A percentile compares a stretch with the other conserved stretches of the same genome.
Evolutionary conservation across 305 asterid species (phyloP).

Genomic region (Solanum hybrid): DNA sequence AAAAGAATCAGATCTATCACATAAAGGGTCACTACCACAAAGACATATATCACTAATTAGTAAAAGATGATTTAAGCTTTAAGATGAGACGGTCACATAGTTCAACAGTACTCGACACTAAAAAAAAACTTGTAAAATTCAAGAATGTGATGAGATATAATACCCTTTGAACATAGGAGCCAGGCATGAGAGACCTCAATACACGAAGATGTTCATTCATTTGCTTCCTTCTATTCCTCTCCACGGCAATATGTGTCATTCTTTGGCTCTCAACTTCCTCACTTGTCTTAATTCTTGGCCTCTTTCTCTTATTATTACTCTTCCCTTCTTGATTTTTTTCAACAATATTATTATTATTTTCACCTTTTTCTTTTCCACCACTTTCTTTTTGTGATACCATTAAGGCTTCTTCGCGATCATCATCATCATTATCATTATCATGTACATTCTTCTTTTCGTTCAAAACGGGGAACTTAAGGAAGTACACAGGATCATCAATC

Average conservation of each 20-base stretch:
- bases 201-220: slow-evolving; percentile 95
- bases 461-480: slow-evolving; percentile 81
- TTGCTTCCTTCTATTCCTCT: slow-evolving; percentile 91
- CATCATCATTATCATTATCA: slow-evolving; percentile 8
- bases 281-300: slow-evolving; percentile 61
- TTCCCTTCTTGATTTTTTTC: slow-evolving; percentile 15
- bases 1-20: background rate
- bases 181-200: slow-evolving; percentile 93
- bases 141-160: background rate
- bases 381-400: background rate
- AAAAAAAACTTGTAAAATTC: background rate
- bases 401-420: background rate
- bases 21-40: background rate
- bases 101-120: background rate
- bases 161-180: slow-evolving; percentile 96
- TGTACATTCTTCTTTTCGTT: slow-evolving; percentile 39
- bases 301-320: slow-evolving; percentile 61
- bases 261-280: slow-evolving; percentile 97
- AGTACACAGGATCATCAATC: slow-evolving; percentile 70
- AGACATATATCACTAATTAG: background rate
- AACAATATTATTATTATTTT: background rate
- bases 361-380: slow-evolving; percentile 12
- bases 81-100: background rate
- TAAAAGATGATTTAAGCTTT: background rate
- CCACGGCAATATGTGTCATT: slow-evolving; percentile 98